Evolutionary conservation across 2,329 filamentous ascomycete genomes (phyloP), one percentile per base, ranked within the genome.

Genomic region (Aspergillus sp.): DNA sequence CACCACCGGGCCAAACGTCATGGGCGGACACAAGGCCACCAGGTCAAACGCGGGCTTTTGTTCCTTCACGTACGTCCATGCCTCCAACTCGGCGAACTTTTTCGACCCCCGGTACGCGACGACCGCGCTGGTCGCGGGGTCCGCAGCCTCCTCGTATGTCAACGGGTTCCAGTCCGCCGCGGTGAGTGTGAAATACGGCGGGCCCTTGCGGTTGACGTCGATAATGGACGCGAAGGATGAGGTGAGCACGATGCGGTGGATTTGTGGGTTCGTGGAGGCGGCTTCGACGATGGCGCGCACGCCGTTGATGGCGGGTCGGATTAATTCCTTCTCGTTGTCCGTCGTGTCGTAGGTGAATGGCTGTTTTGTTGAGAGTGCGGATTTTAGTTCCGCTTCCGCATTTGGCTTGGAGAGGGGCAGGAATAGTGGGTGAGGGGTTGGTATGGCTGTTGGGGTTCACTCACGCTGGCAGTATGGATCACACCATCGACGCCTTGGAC

Each of bases 291-390:
- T 72, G 0, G 78, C 74, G 4, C 69, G 72, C 2, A 81, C 77
- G 2, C 81, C 80, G 46, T 80, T 78, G 31, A 82, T 78, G 1
- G 80, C 80, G 0, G 81, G 81, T 4, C 73, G 57, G 2, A 83
- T 71, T 0, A 82, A 69, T 52, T 71, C 69, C 42, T 78, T 73
- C 58, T 81, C 79, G 56, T 80, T 81, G 61, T 81, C 68, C 16
- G 67, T 75, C 2, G 75, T 76, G 49, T 77, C 66, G 58, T 80
- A 81, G 2, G 74, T 79, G 56, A 80, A 78, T 1, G 79, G 79
- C 78, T 79, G 32, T 36, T 36, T 18, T n/a, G 14, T 16, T 7
- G 6, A n/a, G 16, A 42, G 36, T 42, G 16, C 36, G 16, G 36
- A 42, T 7, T 42, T 42, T 42, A 42, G 36, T 42, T 42, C 36